phyloP scores from a whole-genome alignment of 129 eudicot species.

The Oenanthe sinensis region DNA sequence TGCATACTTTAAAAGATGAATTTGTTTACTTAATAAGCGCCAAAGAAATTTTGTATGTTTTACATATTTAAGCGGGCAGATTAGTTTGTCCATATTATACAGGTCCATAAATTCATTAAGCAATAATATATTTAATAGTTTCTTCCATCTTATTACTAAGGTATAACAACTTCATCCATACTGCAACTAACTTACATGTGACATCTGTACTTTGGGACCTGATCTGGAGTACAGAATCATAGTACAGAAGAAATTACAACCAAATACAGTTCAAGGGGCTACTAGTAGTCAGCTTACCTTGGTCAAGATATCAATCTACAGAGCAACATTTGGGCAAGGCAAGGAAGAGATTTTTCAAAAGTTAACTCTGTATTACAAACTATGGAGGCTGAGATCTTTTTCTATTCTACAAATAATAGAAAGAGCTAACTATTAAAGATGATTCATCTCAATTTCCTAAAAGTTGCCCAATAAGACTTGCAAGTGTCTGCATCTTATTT shows the following conservation, averaged over 20 bases:
- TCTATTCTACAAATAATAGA: neutral
- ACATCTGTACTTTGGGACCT: neutral
- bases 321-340: neutral
- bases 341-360: neutral
- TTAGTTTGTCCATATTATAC: too few relatives aligned
- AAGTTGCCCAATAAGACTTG: neutral
- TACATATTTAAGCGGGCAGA: too few relatives aligned
- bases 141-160: too few relatives aligned
- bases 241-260: neutral
- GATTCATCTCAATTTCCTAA: neutral
- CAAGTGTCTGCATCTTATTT: neutral
- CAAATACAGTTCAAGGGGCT: neutral
- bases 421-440: neutral
- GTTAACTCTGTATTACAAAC: neutral
- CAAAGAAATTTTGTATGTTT: too few relatives aligned
- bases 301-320: neutral
- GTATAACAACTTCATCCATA: neutral
- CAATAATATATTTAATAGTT: too few relatives aligned
- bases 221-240: neutral
- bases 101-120: too few relatives aligned
- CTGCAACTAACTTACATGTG: neutral
- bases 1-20: neutral
- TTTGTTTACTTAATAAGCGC: neutral
- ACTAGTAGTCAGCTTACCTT: neutral
- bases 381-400: neutral